Evolutionary conservation across 352 stramenopile genomes (phyloP).

Genomic region (Globisporangium heterothallicum): DNA sequence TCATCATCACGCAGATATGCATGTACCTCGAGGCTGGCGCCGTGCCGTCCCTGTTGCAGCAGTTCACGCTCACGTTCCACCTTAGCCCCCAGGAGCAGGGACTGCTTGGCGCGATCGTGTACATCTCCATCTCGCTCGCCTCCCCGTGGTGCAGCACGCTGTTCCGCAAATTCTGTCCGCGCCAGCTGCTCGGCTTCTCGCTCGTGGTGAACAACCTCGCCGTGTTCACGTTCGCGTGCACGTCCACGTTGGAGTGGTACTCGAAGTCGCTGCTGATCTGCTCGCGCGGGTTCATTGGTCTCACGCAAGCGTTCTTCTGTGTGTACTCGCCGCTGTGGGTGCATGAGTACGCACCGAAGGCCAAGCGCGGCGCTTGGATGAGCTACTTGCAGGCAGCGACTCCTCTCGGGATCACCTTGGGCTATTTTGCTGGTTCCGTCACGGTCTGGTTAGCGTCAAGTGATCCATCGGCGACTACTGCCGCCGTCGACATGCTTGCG

Average conservation of each 20-base stretch:
- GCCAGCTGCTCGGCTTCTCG: slow-evolving; percentile 56
- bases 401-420: slow-evolving; percentile 70
- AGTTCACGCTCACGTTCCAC: slow-evolving; percentile 76
- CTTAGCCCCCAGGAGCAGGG: slow-evolving; percentile 77
- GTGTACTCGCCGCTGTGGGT: slow-evolving; percentile 86
- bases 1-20: slow-evolving; percentile 80
- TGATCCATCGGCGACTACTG: slow-evolving; percentile 15
- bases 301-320: slow-evolving; percentile 79
- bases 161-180: slow-evolving; percentile 71
- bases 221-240: slow-evolving; percentile 65
- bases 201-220: slow-evolving; percentile 77
- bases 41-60: slow-evolving; percentile 74
- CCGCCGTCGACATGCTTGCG: background rate
- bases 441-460: slow-evolving; percentile 44
- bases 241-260: slow-evolving; percentile 52
- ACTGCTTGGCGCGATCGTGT: slow-evolving; percentile 75
- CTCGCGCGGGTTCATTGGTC: slow-evolving; percentile 61
- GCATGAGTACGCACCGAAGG: slow-evolving; percentile 76
- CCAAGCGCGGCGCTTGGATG: slow-evolving; percentile 74
- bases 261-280: slow-evolving; percentile 75
- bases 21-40: slow-evolving; percentile 86
- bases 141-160: slow-evolving; percentile 78
- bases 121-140: slow-evolving; percentile 75
- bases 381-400: slow-evolving; percentile 77
- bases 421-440: slow-evolving; percentile 72